phyloP scores from a whole-genome alignment of 805 yeast genomes.

The Barnettozyma salicaria region DNA sequence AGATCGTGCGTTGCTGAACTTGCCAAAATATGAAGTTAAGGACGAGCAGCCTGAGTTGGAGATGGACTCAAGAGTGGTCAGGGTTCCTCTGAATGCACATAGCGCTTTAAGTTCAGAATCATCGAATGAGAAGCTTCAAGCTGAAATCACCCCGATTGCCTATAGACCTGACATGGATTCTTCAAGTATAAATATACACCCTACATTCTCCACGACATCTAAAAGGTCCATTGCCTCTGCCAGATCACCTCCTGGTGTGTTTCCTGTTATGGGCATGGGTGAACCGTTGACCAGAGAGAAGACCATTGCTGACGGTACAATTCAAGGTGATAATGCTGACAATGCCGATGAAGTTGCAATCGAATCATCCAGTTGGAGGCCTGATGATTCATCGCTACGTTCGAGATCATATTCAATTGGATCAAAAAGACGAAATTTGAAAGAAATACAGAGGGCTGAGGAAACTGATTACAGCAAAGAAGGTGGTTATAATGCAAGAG shows the following conservation, averaged over 20 bases:
- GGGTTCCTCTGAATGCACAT: constrained; percentile 30
- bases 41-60: constrained; percentile 80
- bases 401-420: constrained; percentile 12
- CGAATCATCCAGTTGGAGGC: not conserved
- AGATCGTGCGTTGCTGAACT: constrained; percentile 53
- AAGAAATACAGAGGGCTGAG: constrained; percentile 23
- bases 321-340: constrained; percentile 17
- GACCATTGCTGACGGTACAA: constrained; percentile 53
- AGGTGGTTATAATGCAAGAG: constrained; percentile 30
- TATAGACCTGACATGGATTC: constrained; percentile 15
- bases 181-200: constrained; percentile 1
- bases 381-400: constrained; percentile 11
- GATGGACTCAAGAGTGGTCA: constrained; percentile 73
- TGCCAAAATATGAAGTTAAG: constrained; percentile 63
- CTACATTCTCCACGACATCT: constrained; percentile 10
- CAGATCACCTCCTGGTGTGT: constrained; percentile 69
- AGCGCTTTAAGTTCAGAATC: not conserved
- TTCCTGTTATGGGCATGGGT: constrained; percentile 79
- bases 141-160: constrained; percentile 13
- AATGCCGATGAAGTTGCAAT: constrained; percentile 4
- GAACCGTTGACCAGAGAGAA: constrained; percentile 50
- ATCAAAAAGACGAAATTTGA: constrained; percentile 8
- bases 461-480: constrained; percentile 23
- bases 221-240: constrained; percentile 9
- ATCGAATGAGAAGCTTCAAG: constrained; percentile 4